Base-by-base conservation (phyloP, 805 yeast species). In the Starmerella lactis-condensi region DNA sequence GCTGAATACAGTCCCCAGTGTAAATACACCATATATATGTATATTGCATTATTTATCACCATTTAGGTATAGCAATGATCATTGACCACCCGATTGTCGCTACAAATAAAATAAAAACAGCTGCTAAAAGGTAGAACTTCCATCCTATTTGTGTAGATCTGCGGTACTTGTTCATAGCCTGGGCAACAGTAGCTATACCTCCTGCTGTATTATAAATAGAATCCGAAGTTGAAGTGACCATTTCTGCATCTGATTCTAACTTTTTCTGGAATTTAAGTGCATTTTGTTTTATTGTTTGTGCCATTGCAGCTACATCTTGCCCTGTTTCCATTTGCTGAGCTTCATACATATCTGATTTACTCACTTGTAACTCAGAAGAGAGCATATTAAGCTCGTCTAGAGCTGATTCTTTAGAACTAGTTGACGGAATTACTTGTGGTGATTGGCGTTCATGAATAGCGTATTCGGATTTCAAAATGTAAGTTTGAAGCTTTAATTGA, bases 271-370 rank as follows among this genome's bases (percentile, higher is more conserved):
- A 57, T 5, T 45, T 42, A 19, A 56, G 39, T 1, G 74, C 73
- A 13, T 68, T 63, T 17, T 50, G 46, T 38, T 63, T 66, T 39
- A 69, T 57, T 6, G 56, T 50, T 6, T 57, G 43, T 0, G 71
- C 69, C 50, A 69, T 57, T 13, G 54, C 60, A 3, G 62, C 46
- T 29, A 69, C 52, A 24, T 69, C 73, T 62, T 64, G 22, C 62
- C 62, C 45, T 69, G 75, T 17, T 42, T 34, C 19, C 38, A 37
- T 16, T 43, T 41, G 31, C 51, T 46, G 9, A 51, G 36, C 10
- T 45, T 40, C 22, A 53, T 19, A 11, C 17, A 25, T 13, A 21
- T 24, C 13, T 3, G 26, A 28, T 6, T 22, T 35, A 5, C 39
- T 24, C 16, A 32, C 16, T 18, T 25, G 25, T 22, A 24, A 10